Conservation (phyloP, 495 filamentous ascomycete genomes). For the Penicillium angulare region DNA sequence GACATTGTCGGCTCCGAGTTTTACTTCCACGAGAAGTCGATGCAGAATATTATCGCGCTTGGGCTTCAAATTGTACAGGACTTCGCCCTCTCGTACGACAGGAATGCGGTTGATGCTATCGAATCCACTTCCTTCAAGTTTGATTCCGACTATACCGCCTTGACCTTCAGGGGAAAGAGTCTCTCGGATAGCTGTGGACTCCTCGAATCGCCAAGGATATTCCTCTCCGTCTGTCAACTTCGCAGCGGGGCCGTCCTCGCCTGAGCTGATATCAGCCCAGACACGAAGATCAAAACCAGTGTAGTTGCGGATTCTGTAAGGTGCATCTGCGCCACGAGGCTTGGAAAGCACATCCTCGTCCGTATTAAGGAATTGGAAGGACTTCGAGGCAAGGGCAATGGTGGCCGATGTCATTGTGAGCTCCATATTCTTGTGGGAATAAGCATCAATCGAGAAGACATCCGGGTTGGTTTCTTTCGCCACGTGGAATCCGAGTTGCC, state of each 20-base stretch:
- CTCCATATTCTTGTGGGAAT: slow-evolving; percentile 86
- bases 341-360: slow-evolving; percentile 94
- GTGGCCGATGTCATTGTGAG: slow-evolving; percentile 90
- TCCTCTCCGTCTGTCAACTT: slow-evolving; percentile 88
- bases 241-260: slow-evolving; percentile 64
- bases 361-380: slow-evolving; percentile 81
- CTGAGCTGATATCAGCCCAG: slow-evolving; percentile 69
- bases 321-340: slow-evolving; percentile 85
- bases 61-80: slow-evolving; percentile 78
- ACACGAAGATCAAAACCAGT: slow-evolving; percentile 88
- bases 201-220: slow-evolving; percentile 92
- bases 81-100: slow-evolving; percentile 91
- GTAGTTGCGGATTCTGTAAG: slow-evolving; percentile 90
- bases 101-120: slow-evolving; percentile 84
- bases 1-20: slow-evolving; percentile 85
- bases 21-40: slow-evolving; percentile 88
- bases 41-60: slow-evolving; percentile 82
- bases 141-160: slow-evolving; percentile 72
- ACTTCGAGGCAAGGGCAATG: slow-evolving; percentile 89
- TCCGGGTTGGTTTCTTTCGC: slow-evolving; percentile 75
- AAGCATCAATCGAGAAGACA: slow-evolving; percentile 75
- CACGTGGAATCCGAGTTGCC: slow-evolving; percentile 89
- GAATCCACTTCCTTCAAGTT: slow-evolving; percentile 90
- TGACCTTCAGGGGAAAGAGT: slow-evolving; percentile 80
- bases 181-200: slow-evolving; percentile 91